Evolutionary conservation across 805 yeast species (phyloP).

Genomic region (Teunomyces panamensis): DNA sequence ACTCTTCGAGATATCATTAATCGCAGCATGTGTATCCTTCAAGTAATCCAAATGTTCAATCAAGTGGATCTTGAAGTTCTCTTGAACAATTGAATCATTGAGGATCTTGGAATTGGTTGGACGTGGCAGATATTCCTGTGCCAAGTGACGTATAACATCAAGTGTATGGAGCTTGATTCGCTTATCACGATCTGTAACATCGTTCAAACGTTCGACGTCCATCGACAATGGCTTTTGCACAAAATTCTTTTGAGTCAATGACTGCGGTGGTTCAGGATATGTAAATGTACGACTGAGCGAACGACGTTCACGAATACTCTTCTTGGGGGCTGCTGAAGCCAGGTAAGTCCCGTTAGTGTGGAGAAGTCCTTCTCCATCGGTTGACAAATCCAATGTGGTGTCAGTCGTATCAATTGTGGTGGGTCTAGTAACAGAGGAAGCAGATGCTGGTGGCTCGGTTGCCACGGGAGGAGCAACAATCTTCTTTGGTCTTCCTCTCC

Average conservation of each 20-base stretch:
- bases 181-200: constrained; percentile 19
- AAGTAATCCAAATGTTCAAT: constrained; percentile 27
- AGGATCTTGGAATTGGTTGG: constrained; percentile 2
- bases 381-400: not conserved
- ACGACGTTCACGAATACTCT: constrained; percentile 1
- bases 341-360: not conserved
- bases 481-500: not conserved
- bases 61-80: constrained; percentile 31
- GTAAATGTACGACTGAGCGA: not conserved
- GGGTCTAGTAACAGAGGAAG: not conserved
- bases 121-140: constrained; percentile 26
- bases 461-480: not conserved
- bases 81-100: constrained; percentile 23
- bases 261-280: constrained; percentile 8
- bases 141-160: constrained; percentile 36
- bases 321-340: not conserved
- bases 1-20: constrained; percentile 28
- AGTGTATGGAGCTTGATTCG: constrained; percentile 29
- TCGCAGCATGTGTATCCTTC: constrained; percentile 33
- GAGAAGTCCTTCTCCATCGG: not conserved
- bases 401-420: not conserved
- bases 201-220: constrained; percentile 26
- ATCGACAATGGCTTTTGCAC: constrained; percentile 27
- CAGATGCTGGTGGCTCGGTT: not conserved
- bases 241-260: constrained; percentile 13